Percentiles rank a stretch among this genome's conserved stretches.
phyloP scores from a whole-genome alignment of 169 alveolate genomes.

The Cryptosporidium xiaoi region DNA sequence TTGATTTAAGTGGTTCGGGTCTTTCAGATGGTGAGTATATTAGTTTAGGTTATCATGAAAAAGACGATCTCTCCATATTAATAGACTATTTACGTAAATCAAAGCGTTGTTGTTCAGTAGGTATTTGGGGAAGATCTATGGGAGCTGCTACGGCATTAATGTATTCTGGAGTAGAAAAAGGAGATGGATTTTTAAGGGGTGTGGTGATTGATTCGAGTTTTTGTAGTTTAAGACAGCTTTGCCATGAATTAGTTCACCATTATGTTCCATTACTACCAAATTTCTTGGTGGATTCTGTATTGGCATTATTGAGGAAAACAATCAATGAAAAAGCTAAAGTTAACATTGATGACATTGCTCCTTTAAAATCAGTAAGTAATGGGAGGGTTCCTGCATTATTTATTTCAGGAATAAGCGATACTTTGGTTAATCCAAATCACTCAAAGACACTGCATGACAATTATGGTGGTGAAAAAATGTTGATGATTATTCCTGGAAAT shows the following conservation, averaged over 20 bases:
- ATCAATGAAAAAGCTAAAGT: constrained; percentile 84
- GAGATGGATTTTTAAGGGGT: constrained; percentile 91
- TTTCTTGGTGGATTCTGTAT: constrained; percentile 67
- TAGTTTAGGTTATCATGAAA: constrained; percentile 90
- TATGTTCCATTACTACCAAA: constrained; percentile 35
- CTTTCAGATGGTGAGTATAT: constrained; percentile 85
- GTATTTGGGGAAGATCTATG: constrained; percentile 94
- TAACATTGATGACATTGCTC: constrained; percentile 85
- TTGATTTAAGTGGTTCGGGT: constrained; percentile 92
- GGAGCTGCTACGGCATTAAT: constrained; percentile 94
- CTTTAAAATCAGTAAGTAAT: constrained; percentile 82
- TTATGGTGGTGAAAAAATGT: constrained; percentile 76
- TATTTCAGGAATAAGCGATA: constrained; percentile 77
- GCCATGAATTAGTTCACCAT: constrained; percentile 77
- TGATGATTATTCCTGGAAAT: constrained; percentile 78
- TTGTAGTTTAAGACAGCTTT: constrained; percentile 76
- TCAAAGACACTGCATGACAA: constrained; percentile 69
- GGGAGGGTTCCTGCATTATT: constrained; percentile 89
- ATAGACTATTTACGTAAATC: constrained; percentile 86
- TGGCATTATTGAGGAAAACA: constrained; percentile 72
- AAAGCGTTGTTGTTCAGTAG: constrained; percentile 87
- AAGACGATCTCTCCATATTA: constrained; percentile 86
- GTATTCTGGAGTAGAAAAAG: constrained; percentile 82
- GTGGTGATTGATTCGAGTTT: constrained; percentile 90
- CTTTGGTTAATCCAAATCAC: constrained; percentile 75